Conservation (phyloP, 176 grass and related monocot species). For the Poa pratensis region DNA sequence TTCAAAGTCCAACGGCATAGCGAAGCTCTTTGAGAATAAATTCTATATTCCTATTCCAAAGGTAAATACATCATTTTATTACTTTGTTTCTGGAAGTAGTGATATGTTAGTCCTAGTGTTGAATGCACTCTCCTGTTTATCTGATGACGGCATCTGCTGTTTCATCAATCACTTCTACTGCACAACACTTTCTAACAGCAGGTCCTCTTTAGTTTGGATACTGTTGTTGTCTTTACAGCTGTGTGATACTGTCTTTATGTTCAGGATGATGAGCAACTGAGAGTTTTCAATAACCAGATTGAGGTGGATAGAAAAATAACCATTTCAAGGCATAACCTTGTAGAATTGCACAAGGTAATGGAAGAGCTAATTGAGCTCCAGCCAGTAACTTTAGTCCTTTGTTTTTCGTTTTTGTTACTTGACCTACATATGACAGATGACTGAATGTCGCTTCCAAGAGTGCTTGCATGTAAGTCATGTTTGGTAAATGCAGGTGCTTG, state of each 20-base stretch:
- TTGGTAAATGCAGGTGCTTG: constrained; percentile 65
- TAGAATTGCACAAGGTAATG: constrained; percentile 83
- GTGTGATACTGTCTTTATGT: constrained; percentile 40
- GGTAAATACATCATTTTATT: constrained; percentile 42
- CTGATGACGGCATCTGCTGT: constrained; percentile 14
- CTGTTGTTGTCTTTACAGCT: constrained; percentile 31
- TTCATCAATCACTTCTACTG: neutral
- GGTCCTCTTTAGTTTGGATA: constrained; percentile 6
- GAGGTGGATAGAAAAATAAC: constrained; percentile 89
- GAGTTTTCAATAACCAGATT: constrained; percentile 88
- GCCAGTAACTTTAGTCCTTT: constrained; percentile 35
- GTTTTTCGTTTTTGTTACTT: constrained; percentile 26
- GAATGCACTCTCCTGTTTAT: constrained; percentile 16
- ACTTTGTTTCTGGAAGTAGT: constrained; percentile 16
- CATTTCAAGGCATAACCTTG: constrained; percentile 76
- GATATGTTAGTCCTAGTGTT: constrained; percentile 15
- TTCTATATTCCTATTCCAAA: constrained; percentile 82
- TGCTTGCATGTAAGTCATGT: constrained; percentile 28
- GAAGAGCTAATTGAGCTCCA: constrained; percentile 15
- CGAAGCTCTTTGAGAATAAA: constrained; percentile 75
- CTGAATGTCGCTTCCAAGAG: constrained; percentile 24
- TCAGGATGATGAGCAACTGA: constrained; percentile 85
- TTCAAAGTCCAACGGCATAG: constrained; percentile 63
- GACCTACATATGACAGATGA: constrained; percentile 5
- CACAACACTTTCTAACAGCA: constrained; percentile 28